Evolutionary conservation across 345 rosid species (phyloP).

Genomic region (Citrus inodora): DNA sequence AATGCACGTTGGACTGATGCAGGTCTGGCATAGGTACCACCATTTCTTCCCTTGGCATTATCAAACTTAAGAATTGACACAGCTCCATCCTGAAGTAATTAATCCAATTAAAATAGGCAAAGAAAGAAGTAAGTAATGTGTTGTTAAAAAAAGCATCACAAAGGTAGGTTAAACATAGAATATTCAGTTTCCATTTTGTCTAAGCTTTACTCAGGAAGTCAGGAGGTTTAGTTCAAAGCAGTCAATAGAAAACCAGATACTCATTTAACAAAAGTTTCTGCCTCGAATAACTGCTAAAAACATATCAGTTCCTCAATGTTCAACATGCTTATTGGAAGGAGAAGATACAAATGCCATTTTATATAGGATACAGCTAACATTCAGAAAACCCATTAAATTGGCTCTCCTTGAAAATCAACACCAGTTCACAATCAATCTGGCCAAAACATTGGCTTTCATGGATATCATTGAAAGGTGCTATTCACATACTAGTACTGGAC

Average conservation of each 20-base stretch:
- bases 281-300: background rate
- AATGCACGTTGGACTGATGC: conserved; percentile 94
- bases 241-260: background rate
- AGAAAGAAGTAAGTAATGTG: background rate
- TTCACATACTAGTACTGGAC: background rate
- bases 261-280: background rate
- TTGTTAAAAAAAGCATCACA: background rate
- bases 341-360: background rate
- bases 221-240: background rate
- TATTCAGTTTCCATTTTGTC: background rate
- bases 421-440: background rate
- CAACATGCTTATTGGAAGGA: background rate
- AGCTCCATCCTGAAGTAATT: conserved; percentile 71
- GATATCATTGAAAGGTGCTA: background rate
- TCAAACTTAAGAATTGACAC: conserved; percentile 79
- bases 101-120: background rate
- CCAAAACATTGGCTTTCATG: background rate
- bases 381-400: background rate
- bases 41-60: conserved; percentile 52
- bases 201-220: background rate
- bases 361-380: background rate
- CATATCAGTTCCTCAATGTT: background rate
- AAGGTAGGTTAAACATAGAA: background rate
- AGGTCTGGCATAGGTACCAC: conserved; percentile 51
- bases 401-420: background rate